Percentiles rank a stretch among this genome's conserved stretches.
phyloP scores from a whole-genome alignment of 1,284 basidiomycete genomes.

The Apiotrichum brassicae region DNA sequence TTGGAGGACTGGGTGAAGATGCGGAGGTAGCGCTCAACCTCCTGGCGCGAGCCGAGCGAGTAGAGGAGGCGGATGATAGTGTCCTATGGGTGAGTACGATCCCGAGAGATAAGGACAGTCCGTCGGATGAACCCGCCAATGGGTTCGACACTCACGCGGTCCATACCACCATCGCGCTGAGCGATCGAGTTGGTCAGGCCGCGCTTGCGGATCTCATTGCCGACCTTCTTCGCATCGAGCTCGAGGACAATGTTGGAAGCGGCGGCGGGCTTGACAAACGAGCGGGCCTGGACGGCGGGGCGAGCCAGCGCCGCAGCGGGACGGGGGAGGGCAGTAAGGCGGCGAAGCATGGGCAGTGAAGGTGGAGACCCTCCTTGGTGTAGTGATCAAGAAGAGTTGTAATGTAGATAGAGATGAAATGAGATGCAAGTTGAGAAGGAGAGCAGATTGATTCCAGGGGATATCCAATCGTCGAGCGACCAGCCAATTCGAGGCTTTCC shows the following conservation, averaged over 20 bases:
- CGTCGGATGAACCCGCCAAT: no score
- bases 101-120: no score
- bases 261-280: conserved; percentile 27
- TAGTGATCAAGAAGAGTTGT: not conserved
- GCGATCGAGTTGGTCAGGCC: conserved; percentile 32
- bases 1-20: conserved; percentile 88
- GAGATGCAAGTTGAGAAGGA: no score
- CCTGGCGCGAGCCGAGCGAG: conserved; percentile 88
- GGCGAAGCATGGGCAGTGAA: conserved; percentile 28
- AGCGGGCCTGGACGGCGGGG: conserved; percentile 11
- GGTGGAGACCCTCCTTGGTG: conserved; percentile 11
- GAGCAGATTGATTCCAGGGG: no score
- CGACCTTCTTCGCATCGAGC: conserved; percentile 42
- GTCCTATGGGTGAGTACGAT: conserved; percentile 54
- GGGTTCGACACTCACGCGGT: conserved; percentile 32
- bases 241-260: conserved; percentile 38
- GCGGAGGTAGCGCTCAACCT: conserved; percentile 91
- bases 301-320: conserved; percentile 15
- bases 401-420: no score
- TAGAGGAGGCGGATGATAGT: conserved; percentile 89
- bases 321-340: conserved; percentile 24
- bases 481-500: no score
- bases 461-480: no score
- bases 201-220: conserved; percentile 43
- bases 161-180: conserved; percentile 43